A percentile compares a stretch with the other conserved stretches of the same genome.
Evolutionary conservation across 2,329 filamentous ascomycete species (phyloP).

Genomic region (Phialemonium atrogriseum): DNA sequence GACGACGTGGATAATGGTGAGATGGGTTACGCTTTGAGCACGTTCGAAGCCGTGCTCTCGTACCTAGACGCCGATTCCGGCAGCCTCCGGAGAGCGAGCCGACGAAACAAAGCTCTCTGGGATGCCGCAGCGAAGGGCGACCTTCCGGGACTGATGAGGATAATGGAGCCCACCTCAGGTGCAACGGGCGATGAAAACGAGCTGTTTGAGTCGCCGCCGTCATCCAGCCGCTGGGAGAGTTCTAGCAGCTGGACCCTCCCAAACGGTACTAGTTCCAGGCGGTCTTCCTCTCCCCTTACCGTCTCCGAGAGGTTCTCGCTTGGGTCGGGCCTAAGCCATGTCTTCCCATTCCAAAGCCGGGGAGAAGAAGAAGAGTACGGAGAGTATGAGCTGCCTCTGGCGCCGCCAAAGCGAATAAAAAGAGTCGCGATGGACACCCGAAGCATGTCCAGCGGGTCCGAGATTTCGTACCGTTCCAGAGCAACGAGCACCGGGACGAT

Average conservation of each 20-base stretch:
- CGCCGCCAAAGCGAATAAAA: constrained; percentile 51
- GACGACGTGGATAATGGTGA: constrained; percentile 96
- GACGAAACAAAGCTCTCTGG: constrained; percentile 81
- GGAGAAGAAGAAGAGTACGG: constrained; percentile 23
- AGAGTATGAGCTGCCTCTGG: constrained; percentile 16
- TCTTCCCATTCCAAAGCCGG: constrained; percentile 80
- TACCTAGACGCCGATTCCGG: constrained; percentile 80
- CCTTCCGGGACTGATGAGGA: constrained; percentile 62
- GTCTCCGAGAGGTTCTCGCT: constrained; percentile 43
- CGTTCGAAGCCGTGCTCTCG: constrained; percentile 85
- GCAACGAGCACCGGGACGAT: constrained; percentile 71
- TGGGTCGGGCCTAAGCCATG: constrained; percentile 63
- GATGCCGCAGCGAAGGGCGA: constrained; percentile 74
- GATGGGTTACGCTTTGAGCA: constrained; percentile 91
- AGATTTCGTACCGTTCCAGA: constrained; percentile 72
- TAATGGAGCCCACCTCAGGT: constrained; percentile 64
- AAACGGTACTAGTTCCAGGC: constrained; percentile 28
- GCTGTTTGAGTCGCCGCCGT: constrained; percentile 20
- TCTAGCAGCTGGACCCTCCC: constrained; percentile 36
- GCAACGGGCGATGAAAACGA: constrained; percentile 35
- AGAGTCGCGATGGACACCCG: constrained; percentile 84
- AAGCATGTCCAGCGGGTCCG: constrained; percentile 81
- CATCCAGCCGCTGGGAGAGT: constrained; percentile 36
- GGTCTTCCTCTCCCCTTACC: constrained; percentile 30
- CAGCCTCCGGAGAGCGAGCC: constrained; percentile 74